These are phyloP conservation scores for Fusarium dlaminii DNA, from an alignment of 2,329 filamentous ascomycete species.

Conservation along the genomic window DNA sequence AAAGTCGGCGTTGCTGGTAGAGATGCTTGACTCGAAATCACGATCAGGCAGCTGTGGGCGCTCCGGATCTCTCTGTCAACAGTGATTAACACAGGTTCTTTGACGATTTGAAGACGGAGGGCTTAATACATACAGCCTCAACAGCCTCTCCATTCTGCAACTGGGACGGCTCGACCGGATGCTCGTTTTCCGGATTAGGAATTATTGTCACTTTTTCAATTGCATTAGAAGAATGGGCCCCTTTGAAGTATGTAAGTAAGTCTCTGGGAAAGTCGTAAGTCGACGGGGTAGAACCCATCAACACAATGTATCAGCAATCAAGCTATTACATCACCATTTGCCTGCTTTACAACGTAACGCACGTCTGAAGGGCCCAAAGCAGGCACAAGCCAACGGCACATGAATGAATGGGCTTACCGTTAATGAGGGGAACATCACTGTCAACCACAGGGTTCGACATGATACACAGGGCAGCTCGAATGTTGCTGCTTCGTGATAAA, in stretches of 20 bases:
- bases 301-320: background rate
- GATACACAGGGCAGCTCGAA: background rate
- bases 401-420: slow-evolving; percentile 33
- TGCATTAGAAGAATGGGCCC: slow-evolving; percentile 1
- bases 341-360: background rate
- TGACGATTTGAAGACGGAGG: background rate
- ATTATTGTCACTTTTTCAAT: slow-evolving; percentile 39
- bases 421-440: background rate
- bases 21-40: slow-evolving; percentile 26
- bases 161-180: slow-evolving; percentile 18
- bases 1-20: slow-evolving; percentile 32
- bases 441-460: slow-evolving; percentile 31
- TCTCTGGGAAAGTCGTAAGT: background rate
- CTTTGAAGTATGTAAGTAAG: slow-evolving; percentile 21
- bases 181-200: slow-evolving; percentile 27
- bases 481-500: slow-evolving; percentile 2
- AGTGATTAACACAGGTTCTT: slow-evolving; percentile 2
- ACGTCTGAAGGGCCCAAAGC: background rate
- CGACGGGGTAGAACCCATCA: background rate
- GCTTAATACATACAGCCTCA: slow-evolving; percentile 16
- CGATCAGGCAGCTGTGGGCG: slow-evolving; percentile 18
- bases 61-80: background rate
- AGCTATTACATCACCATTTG: background rate
- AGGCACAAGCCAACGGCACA: background rate
- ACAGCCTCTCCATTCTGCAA: background rate